Percentiles rank a stretch among this genome's conserved stretches.
phyloP scores from a whole-genome alignment of 352 stramenopile species.

The Albugo candida region DNA sequence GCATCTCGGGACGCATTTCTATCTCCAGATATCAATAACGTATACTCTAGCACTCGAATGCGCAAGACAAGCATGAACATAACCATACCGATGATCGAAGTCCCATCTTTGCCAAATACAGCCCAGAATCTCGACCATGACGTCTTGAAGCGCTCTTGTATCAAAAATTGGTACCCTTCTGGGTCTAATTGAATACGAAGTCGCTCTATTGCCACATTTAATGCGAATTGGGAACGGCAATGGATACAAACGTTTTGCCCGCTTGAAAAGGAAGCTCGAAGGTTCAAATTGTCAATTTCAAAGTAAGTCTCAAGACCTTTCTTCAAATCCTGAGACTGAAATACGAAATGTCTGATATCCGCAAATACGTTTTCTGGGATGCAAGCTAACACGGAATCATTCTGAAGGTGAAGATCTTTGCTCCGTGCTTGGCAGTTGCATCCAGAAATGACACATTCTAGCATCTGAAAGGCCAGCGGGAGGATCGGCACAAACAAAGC shows the following conservation, averaged over 20 bases:
- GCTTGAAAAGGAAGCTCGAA: conserved; percentile 34
- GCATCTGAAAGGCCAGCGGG: conserved; percentile 46
- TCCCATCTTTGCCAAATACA: too few relatives aligned
- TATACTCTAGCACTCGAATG: conserved; percentile 30
- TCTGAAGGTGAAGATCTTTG: background rate
- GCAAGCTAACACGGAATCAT: background rate
- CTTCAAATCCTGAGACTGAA: conserved; percentile 7
- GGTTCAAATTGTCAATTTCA: conserved; percentile 14
- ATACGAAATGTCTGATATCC: conserved; percentile 15
- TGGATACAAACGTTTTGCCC: conserved; percentile 18
- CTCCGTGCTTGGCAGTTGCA: conserved; percentile 16
- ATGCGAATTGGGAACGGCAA: conserved; percentile 4
- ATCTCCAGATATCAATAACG: conserved; percentile 11
- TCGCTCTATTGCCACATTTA: conserved; percentile 14
- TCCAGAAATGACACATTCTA: conserved; percentile 38
- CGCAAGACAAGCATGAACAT: conserved; percentile 37
- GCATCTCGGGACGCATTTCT: background rate
- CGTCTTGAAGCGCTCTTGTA: background rate
- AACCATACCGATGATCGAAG: too few relatives aligned
- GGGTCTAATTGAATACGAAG: conserved; percentile 27
- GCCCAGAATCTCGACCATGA: too few relatives aligned
- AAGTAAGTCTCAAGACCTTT: conserved; percentile 14
- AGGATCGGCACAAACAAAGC: conserved; percentile 41
- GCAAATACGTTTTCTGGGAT: conserved; percentile 25
- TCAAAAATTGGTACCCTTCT: conserved; percentile 8